These are phyloP conservation scores for Tuctoria greenei DNA, from an alignment of 176 grass and related monocot genomes.

Conservation along the genomic window DNA sequence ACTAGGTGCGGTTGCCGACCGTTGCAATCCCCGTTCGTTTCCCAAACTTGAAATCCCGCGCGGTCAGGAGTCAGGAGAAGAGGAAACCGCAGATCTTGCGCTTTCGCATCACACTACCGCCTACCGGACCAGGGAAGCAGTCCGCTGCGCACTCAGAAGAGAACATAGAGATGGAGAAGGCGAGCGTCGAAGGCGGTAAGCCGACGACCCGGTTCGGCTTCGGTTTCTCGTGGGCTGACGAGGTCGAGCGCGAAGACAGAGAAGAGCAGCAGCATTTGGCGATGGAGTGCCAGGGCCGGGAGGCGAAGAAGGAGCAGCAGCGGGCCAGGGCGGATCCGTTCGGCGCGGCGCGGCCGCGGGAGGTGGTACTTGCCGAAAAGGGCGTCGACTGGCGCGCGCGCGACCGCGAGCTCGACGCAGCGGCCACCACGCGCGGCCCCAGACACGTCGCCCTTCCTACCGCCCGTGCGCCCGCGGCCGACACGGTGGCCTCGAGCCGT, in stretches of 20 bases:
- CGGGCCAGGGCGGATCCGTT: conserved; percentile 38
- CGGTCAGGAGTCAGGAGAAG: neutral
- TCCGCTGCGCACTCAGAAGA: neutral
- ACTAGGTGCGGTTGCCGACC: conserved; percentile 19
- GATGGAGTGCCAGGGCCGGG: neutral
- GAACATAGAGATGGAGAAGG: conserved; percentile 11
- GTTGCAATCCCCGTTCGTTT: conserved; percentile 7
- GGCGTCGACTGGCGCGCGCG: conserved; percentile 62
- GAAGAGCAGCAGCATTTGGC: neutral
- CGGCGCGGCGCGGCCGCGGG: conserved; percentile 48
- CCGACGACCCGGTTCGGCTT: conserved; percentile 42
- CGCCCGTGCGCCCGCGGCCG: neutral
- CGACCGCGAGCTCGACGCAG: conserved; percentile 38
- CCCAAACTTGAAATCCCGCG: neutral
- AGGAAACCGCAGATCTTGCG: neutral
- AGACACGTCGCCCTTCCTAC: neutral
- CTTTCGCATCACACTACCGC: neutral
- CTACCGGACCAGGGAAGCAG: neutral
- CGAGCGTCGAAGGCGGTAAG: neutral
- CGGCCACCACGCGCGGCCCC: neutral
- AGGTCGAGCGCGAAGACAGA: conserved; percentile 64
- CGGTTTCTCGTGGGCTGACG: conserved; percentile 74
- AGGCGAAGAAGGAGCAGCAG: neutral
- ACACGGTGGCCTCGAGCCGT: neutral
- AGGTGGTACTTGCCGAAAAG: conserved; percentile 62